Base-by-base conservation (phyloP, 148 eudicot species). In the Pouteria glomerata region DNA sequence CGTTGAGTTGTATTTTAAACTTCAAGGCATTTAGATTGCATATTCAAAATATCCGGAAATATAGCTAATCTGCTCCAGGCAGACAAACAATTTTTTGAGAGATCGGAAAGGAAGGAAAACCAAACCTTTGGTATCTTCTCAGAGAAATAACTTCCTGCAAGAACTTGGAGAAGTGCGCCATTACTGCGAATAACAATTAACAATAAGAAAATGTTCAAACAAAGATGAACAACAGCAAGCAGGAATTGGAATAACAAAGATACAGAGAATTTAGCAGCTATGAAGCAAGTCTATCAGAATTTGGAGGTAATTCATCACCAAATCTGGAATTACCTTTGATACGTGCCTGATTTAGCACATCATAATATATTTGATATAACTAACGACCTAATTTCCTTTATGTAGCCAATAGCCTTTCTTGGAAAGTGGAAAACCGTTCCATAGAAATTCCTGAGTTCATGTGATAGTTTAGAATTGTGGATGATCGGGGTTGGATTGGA, bases 151-250 rank as follows among this genome's bases (percentile, higher is more conserved):
- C 98, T 90, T 68, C 84, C 93, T 27, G 81, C 69, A 51, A 92
- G 87, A 73, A 80, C 89, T 71, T 92, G 98, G 63, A 92, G 91
- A 79, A 92, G 96, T 53, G 98, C 98, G 57, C 98, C 98, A 70
- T 92, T 92, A 58, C 98, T 92, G 87, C 81, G 78, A 63, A 57
- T 37, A 55, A 50, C 73, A 47, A 35, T 41, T 68, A 55, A 64
- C 30, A 66, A 18, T 33, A 26, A 30, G 37, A 68, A 41, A 57
- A 66, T 58, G 55, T 58, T 16, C 1, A 27, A 27, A 41, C 6
- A 10, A 26, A 37, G 33, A 70, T 56, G 53, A 57, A 39, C 31
- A 10, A 15, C 41, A 31, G 16, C 19, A 26, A 66, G 29, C 57
- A 31, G 29, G 37, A n/a, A n/a, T n/a, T n/a, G n/a, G n/a, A n/a